phyloP scores from a whole-genome alignment of 306 rosid genomes.

The Potentilla sterilis region DNA sequence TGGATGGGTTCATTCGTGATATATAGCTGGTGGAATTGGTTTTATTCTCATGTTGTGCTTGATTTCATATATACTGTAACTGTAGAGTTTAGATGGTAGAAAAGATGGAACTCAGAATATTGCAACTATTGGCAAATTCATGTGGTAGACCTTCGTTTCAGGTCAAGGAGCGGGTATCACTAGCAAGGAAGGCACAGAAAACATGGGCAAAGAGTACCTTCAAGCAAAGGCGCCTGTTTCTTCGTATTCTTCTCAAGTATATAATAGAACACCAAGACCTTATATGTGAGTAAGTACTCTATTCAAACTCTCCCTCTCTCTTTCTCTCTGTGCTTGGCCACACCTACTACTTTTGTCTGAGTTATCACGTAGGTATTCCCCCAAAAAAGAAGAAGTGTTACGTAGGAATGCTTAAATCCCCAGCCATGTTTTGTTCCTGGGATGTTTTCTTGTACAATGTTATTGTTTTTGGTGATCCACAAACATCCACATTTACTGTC shows the following conservation, averaged over 20 bases:
- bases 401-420: neutral
- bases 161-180: conserved; percentile 81
- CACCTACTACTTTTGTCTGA: neutral
- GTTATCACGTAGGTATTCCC: neutral
- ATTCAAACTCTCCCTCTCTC: conserved; percentile 15
- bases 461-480: neutral
- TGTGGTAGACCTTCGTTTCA: conserved; percentile 31
- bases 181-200: conserved; percentile 82
- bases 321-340: neutral
- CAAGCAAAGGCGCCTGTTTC: conserved; percentile 85
- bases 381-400: neutral
- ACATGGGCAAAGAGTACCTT: conserved; percentile 85
- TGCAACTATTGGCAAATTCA: conserved; percentile 17
- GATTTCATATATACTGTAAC: too few relatives aligned
- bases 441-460: neutral
- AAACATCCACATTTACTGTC: neutral
- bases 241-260: conserved; percentile 80
- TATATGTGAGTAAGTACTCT: conserved; percentile 82
- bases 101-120: conserved; percentile 9
- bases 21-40: too few relatives aligned
- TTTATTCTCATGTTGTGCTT: too few relatives aligned
- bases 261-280: conserved; percentile 82
- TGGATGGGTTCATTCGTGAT: too few relatives aligned
- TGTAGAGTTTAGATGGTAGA: neutral
- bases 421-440: neutral